phyloP scores from a whole-genome alignment of 2,329 filamentous ascomycete genomes.

The Scedosporium dehoogii region DNA sequence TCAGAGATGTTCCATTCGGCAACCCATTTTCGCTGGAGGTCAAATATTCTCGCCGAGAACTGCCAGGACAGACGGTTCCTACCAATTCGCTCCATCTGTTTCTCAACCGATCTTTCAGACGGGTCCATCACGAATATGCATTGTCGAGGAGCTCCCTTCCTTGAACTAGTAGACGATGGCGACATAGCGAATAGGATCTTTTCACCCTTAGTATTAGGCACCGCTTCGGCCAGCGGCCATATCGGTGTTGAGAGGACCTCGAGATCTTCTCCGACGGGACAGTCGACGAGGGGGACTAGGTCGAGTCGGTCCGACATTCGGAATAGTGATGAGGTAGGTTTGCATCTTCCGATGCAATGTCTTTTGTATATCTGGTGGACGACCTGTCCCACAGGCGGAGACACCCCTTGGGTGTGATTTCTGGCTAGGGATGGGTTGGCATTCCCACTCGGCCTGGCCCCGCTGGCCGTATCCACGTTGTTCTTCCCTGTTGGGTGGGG shows the following conservation, averaged over 20 bases:
- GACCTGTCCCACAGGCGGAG: not conserved
- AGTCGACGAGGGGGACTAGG: not conserved
- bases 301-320: not conserved
- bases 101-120: not conserved
- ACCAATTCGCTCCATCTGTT: not conserved
- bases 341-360: not conserved
- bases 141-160: not conserved
- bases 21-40: not conserved
- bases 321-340: not conserved
- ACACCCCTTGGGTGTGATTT: not conserved
- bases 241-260: not conserved
- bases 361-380: not conserved
- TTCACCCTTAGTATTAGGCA: not conserved
- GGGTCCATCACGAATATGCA: not conserved
- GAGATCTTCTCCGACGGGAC: not conserved
- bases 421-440: not conserved
- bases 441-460: not conserved
- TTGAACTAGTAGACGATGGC: not conserved
- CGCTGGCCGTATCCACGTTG: not conserved
- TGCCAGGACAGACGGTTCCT: not conserved
- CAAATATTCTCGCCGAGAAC: not conserved
- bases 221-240: not conserved
- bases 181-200: not conserved
- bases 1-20: not conserved
- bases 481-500: not conserved